phyloP scores from a whole-genome alignment of 192 early-diverging fungal genomes.

The Dimargaris verticillata region DNA sequence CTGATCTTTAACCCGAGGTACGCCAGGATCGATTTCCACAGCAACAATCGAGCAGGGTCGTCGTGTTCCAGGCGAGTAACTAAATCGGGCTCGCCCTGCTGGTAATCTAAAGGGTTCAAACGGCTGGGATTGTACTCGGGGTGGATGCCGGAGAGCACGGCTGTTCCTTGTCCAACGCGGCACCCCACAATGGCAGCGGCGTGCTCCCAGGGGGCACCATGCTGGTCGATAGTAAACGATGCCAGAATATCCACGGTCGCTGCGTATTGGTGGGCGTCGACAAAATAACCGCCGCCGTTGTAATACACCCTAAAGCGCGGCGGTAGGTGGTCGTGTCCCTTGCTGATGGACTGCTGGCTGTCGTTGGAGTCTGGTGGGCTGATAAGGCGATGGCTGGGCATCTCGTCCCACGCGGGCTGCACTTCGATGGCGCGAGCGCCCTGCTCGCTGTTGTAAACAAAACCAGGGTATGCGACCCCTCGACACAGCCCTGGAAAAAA shows the following conservation, averaged over 20 bases:
- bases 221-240: conserved; percentile 15
- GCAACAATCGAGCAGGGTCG: conserved; percentile 30
- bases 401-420: conserved; percentile 2
- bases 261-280: conserved; percentile 13
- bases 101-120: conserved; percentile 35
- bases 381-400: conserved; percentile 14
- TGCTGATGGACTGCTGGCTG: conserved; percentile 7
- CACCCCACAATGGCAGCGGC: conserved; percentile 52
- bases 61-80: conserved; percentile 27
- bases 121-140: conserved; percentile 56
- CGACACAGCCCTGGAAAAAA: conserved; percentile 50
- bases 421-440: conserved; percentile 49
- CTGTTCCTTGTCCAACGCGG: conserved; percentile 43
- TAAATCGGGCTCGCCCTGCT: conserved; percentile 24
- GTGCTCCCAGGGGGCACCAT: background rate
- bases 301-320: conserved; percentile 34
- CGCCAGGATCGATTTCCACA: conserved; percentile 38
- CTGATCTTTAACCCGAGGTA: conserved; percentile 47
- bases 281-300: conserved; percentile 55
- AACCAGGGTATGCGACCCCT: conserved; percentile 66
- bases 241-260: conserved; percentile 21
- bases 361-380: conserved; percentile 16
- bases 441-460: conserved; percentile 65
- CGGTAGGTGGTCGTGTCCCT: conserved; percentile 11
- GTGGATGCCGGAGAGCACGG: conserved; percentile 66